Evolutionary conservation across 495 filamentous ascomycete species (phyloP).

Genomic region (Penicillium atrosanguineum): DNA sequence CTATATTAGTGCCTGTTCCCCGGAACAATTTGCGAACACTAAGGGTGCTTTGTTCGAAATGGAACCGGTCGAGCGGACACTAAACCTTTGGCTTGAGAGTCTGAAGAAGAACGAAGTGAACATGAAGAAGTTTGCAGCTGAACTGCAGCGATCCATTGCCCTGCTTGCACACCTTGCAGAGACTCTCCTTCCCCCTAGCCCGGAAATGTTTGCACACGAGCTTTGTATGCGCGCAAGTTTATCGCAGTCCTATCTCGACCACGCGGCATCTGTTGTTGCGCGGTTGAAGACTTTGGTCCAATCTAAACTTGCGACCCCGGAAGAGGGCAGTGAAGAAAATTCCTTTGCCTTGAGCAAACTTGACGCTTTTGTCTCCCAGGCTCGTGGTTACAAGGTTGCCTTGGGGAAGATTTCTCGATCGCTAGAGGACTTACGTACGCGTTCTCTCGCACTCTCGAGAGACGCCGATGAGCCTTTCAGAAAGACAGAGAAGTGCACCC

Average conservation of each 20-base stretch:
- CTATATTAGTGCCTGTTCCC: constrained; percentile 68
- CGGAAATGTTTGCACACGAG: constrained; percentile 78
- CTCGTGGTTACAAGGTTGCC: constrained; percentile 80
- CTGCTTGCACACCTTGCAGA: constrained; percentile 82
- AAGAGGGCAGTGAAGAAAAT: constrained; percentile 56
- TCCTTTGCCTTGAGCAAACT: constrained; percentile 66
- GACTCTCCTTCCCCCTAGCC: constrained; percentile 67
- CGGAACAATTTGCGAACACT: constrained; percentile 72
- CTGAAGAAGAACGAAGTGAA: constrained; percentile 84
- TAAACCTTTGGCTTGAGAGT: constrained; percentile 86
- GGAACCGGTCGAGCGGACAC: constrained; percentile 84
- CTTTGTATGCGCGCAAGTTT: constrained; percentile 68
- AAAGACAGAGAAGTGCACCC: constrained; percentile 59
- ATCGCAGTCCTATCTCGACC: constrained; percentile 84
- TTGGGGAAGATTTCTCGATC: constrained; percentile 74
- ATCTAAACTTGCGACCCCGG: constrained; percentile 47
- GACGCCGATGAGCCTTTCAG: constrained; percentile 52
- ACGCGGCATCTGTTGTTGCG: constrained; percentile 64
- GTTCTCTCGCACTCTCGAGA: constrained; percentile 72
- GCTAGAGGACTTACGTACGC: constrained; percentile 71
- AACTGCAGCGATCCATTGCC: constrained; percentile 76
- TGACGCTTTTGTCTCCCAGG: constrained; percentile 69
- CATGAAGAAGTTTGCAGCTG: constrained; percentile 71
- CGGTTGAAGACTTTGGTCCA: constrained; percentile 63
- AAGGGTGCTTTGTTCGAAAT: constrained; percentile 81